Base-by-base conservation (phyloP, 371 early-diverging fungal species). In the Lichtheimia ornata region DNA sequence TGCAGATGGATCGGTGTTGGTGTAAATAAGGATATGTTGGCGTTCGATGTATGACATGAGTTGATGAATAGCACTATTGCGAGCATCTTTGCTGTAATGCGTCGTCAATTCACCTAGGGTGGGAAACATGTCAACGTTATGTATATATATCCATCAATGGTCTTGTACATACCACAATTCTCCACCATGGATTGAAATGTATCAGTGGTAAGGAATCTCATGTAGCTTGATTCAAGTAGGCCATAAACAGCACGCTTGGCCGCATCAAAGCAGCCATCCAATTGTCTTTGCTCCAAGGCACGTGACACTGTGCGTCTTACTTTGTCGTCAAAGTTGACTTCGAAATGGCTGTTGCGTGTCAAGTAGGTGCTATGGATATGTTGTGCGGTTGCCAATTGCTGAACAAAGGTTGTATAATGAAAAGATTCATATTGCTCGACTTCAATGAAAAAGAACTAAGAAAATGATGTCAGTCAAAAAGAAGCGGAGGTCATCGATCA, bases 241-340 rank as follows among this genome's bases (percentile, higher is more conserved):
- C 62, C 56, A 53, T 81, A 80, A 0, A 85, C 79, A 0, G 86
- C 80, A 41, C 70, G 62, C 45, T 84, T 85, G 25, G 86, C 85
- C 7, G 63, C 58, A 41, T 74, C 74, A 63, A 85, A 85, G 49
- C 79, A 77, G 13, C 56, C 66, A 35, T 67, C 51, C 12, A 69
- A 57, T 18, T 69, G 59, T 50, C 67, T 70, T 24, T 71, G 52
- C 41, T 72, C 62, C 24, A 77, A 54, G 18, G 76, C 70, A 13
- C 52, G 58, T 9, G 62, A 69, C 2, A 81, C 78, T 2, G 51
- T 52, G 35, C 76, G 68, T 28, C 80, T 70, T 4, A 77, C 80
- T 41, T 72, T 74, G 25, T 85, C 86, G 61, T 84, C 86, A 20
- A 86, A 24, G 59, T 86, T 86, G 18, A 86, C 77, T 68, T 86